These are phyloP conservation scores for Isabelozyma heimii DNA, from an alignment of 805 yeast genomes.

Conservation along the genomic window DNA sequence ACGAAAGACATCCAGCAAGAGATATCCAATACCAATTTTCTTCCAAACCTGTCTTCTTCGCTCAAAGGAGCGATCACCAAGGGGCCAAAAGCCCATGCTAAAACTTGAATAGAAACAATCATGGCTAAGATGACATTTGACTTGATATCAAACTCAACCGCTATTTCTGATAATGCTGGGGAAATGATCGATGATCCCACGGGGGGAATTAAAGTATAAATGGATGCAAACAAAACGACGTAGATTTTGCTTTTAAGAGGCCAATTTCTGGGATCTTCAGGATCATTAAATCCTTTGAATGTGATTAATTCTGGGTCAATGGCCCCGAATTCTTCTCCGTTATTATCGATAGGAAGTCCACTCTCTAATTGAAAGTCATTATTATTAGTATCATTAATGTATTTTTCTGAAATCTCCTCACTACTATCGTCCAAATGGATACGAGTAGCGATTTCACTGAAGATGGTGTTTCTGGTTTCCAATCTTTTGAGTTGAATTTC, in stretches of 20 bases:
- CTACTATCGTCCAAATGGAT: conserved; percentile 1
- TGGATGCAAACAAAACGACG: conserved; percentile 25
- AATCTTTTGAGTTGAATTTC: conserved; percentile 29
- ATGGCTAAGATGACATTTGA: conserved; percentile 23
- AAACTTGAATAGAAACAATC: conserved; percentile 33
- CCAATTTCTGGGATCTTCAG: conserved; percentile 38
- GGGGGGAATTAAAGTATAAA: conserved; percentile 38
- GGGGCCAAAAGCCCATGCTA: conserved; percentile 43
- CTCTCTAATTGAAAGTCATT: conserved; percentile 4
- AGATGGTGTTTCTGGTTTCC: conserved; percentile 29
- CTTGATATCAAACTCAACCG: conserved; percentile 26
- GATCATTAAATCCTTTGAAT: conserved; percentile 31
- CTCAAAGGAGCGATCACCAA: conserved; percentile 37
- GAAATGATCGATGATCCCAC: conserved; percentile 40
- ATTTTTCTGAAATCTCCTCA: not conserved
- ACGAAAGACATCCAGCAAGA: conserved; percentile 32
- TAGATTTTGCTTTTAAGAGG: conserved; percentile 14
- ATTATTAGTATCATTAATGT: not conserved
- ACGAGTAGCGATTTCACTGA: conserved; percentile 16
- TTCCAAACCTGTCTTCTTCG: conserved; percentile 34
- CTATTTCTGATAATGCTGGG: conserved; percentile 30
- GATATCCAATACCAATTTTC: conserved; percentile 29
- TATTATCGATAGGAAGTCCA: conserved; percentile 21
- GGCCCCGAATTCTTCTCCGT: conserved; percentile 28
- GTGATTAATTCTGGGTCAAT: conserved; percentile 38